Evolutionary conservation across 768 basidiomycete genomes (phyloP).

Genomic region (Calvatia gigantea): DNA sequence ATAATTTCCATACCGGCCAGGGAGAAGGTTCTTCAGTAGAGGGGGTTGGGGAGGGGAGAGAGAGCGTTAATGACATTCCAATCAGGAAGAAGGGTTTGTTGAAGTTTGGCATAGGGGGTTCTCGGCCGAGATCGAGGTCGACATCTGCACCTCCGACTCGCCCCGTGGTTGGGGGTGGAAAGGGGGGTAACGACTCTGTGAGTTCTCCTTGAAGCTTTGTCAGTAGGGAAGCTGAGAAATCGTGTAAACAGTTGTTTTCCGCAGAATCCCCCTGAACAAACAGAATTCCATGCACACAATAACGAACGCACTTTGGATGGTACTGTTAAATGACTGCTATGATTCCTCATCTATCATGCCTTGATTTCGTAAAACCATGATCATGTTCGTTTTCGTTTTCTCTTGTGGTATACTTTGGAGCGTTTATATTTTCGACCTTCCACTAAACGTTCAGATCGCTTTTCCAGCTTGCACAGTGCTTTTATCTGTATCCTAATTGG

Average conservation of each 20-base stretch:
- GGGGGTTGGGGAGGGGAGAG: not conserved
- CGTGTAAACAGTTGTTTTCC: constrained; percentile 30
- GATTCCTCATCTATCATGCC: not conserved
- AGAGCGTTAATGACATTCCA: not conserved
- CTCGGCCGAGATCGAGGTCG: constrained; percentile 11
- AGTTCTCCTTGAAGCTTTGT: constrained; percentile 11
- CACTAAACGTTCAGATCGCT: too few relatives aligned
- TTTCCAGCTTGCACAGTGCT: too few relatives aligned
- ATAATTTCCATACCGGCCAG: not conserved
- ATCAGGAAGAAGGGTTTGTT: not conserved
- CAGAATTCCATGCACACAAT: not conserved
- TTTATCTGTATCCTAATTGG: too few relatives aligned
- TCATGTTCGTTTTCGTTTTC: too few relatives aligned
- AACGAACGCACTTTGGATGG: not conserved
- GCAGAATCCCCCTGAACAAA: constrained; percentile 35
- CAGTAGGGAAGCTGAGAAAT: not conserved
- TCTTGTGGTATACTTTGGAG: too few relatives aligned
- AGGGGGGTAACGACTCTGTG: constrained; percentile 20
- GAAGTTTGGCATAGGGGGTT: not conserved
- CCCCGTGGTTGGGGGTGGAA: not conserved
- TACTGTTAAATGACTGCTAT: not conserved
- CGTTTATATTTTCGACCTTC: too few relatives aligned
- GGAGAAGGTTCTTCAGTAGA: not conserved
- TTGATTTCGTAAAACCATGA: too few relatives aligned
- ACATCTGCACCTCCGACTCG: constrained; percentile 12